Evolutionary conservation across 306 rosid species (phyloP), one percentile per base, ranked within the genome.

Genomic region (Glycyrrhiza uralensis): DNA sequence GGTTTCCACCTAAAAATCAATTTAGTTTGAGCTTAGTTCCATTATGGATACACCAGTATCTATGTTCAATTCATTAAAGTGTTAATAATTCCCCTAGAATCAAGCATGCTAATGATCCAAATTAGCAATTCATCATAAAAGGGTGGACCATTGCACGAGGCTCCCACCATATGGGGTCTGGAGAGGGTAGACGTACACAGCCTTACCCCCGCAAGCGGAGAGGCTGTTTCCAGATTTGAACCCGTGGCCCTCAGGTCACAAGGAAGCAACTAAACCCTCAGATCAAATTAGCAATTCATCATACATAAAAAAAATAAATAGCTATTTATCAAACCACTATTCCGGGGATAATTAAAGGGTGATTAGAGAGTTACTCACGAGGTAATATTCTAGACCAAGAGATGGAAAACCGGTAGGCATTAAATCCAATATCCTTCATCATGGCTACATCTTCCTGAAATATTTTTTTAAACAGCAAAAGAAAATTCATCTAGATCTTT

Each of bases 311-410:
- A 49, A 9, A 23, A 11, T n/a, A 33, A 15, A 33, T 1, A 20
- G 19, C 45, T 35, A 80, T 1, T 65, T 41, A 65, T 52, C 1
- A 4, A 35, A 45, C 23, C 44, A 57, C 14, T 4, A 66, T 42
- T 60, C 15, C 8, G 9, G 47, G 63, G 72, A 63, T 10, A 57
- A 30, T n/a, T 39, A 20, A 71, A 52, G 62, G 45, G 26, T 44
- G 51, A 51, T 44, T 9, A 46, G 13, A 75, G 69, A 35, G 67
- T 60, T 79, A 76, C 87, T 86, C 54, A 89, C 94, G 71, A 1
- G 94, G 94, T 44, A 89, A 73, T 71, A 89, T 2, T 66, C 94
- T 81, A 46, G 89, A 47, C 94, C 94, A 86, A 14, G 94, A 76
- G 51, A 89, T 82, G 18, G 94, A 86, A 63, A 89, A 82, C 69